Evolutionary conservation across 768 basidiomycete genomes (phyloP).

Genomic region (Sutorius australiensis): DNA sequence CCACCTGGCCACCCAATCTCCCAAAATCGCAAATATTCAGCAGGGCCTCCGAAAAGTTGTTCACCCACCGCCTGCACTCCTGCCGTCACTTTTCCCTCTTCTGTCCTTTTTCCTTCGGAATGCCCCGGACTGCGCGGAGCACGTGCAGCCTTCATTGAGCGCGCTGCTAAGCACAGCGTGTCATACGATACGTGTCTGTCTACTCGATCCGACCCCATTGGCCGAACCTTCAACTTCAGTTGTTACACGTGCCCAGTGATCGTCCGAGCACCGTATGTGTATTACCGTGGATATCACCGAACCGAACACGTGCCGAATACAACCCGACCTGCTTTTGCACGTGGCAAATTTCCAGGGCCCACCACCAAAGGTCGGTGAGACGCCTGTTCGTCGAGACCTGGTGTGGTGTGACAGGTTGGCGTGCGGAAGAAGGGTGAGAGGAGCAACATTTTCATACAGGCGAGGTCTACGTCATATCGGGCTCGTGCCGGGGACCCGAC

Average conservation of each 20-base stretch:
- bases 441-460: too few species aligned
- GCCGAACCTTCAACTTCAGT: background rate
- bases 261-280: background rate
- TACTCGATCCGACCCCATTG: background rate
- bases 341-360: too few species aligned
- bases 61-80: background rate
- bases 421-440: too few species aligned
- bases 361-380: too few species aligned
- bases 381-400: too few species aligned
- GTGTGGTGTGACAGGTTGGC: too few species aligned
- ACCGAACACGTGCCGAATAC: background rate
- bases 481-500: too few species aligned
- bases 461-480: too few species aligned
- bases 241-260: background rate
- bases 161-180: background rate
- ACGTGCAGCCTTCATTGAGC: background rate
- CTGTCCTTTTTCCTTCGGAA: background rate
- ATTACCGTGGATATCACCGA: background rate
- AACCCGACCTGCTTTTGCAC: too few species aligned
- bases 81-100: background rate
- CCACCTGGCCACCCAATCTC: background rate
- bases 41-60: background rate
- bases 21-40: background rate
- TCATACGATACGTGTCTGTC: background rate
- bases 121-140: background rate